Conservation (phyloP, 2,329 filamentous ascomycete genomes). For the Diaporthe humulicola region DNA sequence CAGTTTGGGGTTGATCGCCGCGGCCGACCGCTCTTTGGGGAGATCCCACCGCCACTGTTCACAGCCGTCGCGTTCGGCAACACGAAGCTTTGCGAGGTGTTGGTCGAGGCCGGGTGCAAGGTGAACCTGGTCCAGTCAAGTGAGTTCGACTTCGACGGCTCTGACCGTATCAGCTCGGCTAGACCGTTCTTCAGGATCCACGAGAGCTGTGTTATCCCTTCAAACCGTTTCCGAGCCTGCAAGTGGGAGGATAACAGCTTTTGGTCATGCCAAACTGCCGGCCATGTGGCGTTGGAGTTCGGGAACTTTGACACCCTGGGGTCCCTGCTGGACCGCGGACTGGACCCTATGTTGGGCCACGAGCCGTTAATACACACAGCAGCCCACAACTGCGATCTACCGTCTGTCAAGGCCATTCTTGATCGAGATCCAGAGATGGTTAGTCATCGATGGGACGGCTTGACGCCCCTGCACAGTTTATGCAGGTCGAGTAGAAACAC, state of each 20-base stretch:
- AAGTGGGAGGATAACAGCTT: too few species aligned
- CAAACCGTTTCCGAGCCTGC: background rate
- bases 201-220: background rate
- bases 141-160: too few species aligned
- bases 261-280: background rate
- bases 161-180: too few species aligned
- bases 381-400: background rate
- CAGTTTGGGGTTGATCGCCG: fast-evolving
- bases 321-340: background rate
- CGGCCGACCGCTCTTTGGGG: background rate
- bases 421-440: background rate
- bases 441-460: background rate
- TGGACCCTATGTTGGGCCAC: background rate
- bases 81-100: background rate
- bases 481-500: background rate
- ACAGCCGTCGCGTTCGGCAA: background rate
- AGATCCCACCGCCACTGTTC: background rate
- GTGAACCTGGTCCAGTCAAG: background rate
- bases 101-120: background rate
- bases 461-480: background rate
- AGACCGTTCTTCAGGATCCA: background rate
- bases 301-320: background rate
- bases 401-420: background rate
- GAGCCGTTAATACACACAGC: background rate
- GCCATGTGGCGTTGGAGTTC: background rate